Evolutionary conservation across 2,329 filamentous ascomycete genomes (phyloP), one percentile per base, ranked within the genome.

Genomic region (Teratosphaeria zuluensis): DNA sequence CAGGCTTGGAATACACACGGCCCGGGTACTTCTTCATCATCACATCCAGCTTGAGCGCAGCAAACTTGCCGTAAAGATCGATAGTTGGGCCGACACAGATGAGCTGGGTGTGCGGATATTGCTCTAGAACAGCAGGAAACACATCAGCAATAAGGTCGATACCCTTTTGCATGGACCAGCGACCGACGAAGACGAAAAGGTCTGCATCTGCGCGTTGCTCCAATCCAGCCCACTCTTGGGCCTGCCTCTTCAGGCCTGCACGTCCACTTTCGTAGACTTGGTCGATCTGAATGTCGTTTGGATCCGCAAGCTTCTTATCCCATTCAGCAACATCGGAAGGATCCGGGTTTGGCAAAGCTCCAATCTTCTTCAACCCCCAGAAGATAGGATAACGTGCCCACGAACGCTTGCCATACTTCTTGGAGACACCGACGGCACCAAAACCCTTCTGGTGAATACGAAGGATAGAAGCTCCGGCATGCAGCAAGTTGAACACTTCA

Each of bases 111-210:
- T 83, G 80, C 1, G 79, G 76, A 61, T 84, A 76, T 59, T 81
- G 76, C 65, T 87, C 84, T 3, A 87, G 75, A 32, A 87, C 76
- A 32, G 78, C 77, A 21, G 84, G 83, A 70, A 87, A 84, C 46
- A 87, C 82, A 65, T 87, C 84, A 19, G 84, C 84, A 64, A 87
- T 87, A 55, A 87, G 74, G 68, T 88, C 84, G 56, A 87, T 78
- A 56, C 84, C 84, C 69, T 88, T 88, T 66, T 88, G 84, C 77
- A 85, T 81, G 9, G 81, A 84, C 85, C 84, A 88, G 62, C 84
- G 80, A 59, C 84, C 84, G 52, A 87, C 84, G 64, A 88, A 88
- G 8, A 87, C 84, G 62, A 87, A 80, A 8, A 88, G 76, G 59
- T 87, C 83, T 1, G 85, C 84, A 46, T 83, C 76, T 1, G 83